Evolutionary conservation across 352 stramenopile genomes (phyloP), one percentile per base, ranked within the genome.

Genomic region (Phytophthora rubi): DNA sequence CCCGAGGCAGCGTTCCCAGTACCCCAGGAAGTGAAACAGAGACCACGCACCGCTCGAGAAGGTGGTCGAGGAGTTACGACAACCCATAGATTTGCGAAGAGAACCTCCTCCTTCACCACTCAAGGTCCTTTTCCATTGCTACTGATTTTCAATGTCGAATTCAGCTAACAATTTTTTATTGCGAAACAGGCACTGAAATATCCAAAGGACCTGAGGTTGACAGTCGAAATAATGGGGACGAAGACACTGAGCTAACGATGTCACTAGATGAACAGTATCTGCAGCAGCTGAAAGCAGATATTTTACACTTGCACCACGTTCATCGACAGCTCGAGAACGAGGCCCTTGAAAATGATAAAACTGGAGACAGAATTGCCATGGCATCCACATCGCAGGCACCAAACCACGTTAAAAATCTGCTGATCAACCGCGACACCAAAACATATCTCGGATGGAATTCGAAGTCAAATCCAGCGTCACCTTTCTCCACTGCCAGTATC

Each of bases 401-500:
- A 55, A 83, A 76, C 23, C 83, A 90, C 49, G 73, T 90, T 21
- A 90, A 89, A 54, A 83, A 88, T 30, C 54, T 91, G n/a, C 70
- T 85, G 16, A 80, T 59, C n/a, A 83, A 90, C n/a, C 80, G 83
- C 1, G 78, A 90, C 28, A 75, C 58, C 16, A 73, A 77, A 12
- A 15, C 58, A 39, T 62, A 53, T 32, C 48, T 49, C 51, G 65
- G 60, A 7, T 76, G 73, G 62, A 53, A 23, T 47, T 70, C 58
- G 7, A 62, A 33, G 33, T 21, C 26, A 62, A 15, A 61, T 47
- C 28, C 35, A 49, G 53, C 18, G 15, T 26, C 48, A 44, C 54
- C 59, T 13, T 30, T 21, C 12, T 33, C 44, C n/a, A 61, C 61
- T 23, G 26, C 33, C 12, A 62, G 39, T 7, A 55, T 87, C 4